Base-by-base conservation (phyloP, 257 asterid genomes). In the Verbascum thapsus region DNA sequence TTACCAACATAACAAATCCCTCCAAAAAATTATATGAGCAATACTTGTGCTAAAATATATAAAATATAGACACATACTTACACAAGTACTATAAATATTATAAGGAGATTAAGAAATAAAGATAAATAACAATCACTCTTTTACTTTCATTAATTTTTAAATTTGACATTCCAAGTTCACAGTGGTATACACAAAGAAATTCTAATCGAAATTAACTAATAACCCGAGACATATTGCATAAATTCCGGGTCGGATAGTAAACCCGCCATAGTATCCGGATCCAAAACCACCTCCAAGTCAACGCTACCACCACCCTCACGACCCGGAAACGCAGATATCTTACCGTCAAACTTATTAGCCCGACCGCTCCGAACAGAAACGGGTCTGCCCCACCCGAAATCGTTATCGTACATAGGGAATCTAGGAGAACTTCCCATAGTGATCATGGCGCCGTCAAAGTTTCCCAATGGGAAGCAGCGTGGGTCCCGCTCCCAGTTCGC, bases 341-440 rank as follows among this genome's bases (percentile, higher is more conserved):
- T 81, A 10, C 87, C 87, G 42, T 81, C 87, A 30, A 81, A 81
- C 35, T 82, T 79, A n/a, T 82, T 82, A 0, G 85, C 83, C 23
- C 66, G 16, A 3, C 85, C 81, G 58, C 83, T 82, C 63, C 78
- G 66, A 38, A 82, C 76, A 1, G 74, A 76, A 0, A 82, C 52
- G 0, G 83, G 85, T 34, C 69, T 70, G 4, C 82, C 82, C 85
- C 88, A 81, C 45, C 88, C 84, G 69, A 81, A 81, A 76, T 81
- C 78, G 37, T 80, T 80, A 0, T 77, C 78, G 39, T 75, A 81
- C 84, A 81, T 81, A 0, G 84, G 87, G 39, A 81, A 81, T 13
- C 81, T 23, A 10, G 82, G 79, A 37, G 88, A 82, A 30, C 87
- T 75, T 12, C 88, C 81, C 76, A 73, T 68, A 7, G 79, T 76